These are phyloP conservation scores for Blastobotrys terrestris DNA, from an alignment of 805 yeast genomes.

Conservation along the genomic window DNA sequence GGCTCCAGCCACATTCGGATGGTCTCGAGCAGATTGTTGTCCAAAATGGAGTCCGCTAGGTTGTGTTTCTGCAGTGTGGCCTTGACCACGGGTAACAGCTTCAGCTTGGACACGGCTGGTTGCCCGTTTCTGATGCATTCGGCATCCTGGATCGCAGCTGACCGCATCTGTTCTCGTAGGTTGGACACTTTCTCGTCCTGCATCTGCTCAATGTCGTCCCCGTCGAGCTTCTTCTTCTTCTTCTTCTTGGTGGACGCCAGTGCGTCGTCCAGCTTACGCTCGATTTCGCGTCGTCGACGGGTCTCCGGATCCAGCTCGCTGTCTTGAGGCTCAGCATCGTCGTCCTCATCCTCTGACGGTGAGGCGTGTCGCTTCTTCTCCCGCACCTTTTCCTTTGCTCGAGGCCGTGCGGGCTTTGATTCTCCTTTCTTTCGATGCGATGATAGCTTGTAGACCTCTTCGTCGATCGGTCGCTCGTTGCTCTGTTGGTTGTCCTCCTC, in stretches of 20 bases:
- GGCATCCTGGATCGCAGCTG: constrained; percentile 49
- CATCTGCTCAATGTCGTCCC: constrained; percentile 90
- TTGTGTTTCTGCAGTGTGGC: constrained; percentile 72
- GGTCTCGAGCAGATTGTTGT: constrained; percentile 87
- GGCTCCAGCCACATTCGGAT: constrained; percentile 98
- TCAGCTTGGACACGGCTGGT: constrained; percentile 73
- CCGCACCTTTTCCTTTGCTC: constrained; percentile 16
- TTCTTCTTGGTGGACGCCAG: constrained; percentile 51
- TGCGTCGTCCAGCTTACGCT: constrained; percentile 73
- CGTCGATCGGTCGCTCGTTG: constrained; percentile 30
- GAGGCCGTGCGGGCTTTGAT: constrained; percentile 12
- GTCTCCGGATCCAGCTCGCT: constrained; percentile 30
- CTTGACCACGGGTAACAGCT: constrained; percentile 72
- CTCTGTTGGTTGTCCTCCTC: constrained; percentile 31
- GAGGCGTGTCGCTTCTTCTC: constrained; percentile 11
- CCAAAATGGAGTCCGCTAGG: constrained; percentile 86
- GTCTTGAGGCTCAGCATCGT: constrained; percentile 19
- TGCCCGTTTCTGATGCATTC: constrained; percentile 52
- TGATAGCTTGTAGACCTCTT: constrained; percentile 33
- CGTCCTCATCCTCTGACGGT: constrained; percentile 16
- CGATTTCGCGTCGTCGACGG: constrained; percentile 67
- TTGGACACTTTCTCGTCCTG: constrained; percentile 84
- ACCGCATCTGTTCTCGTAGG: constrained; percentile 83
- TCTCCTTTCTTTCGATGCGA: constrained; percentile 29
- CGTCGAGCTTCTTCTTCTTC: constrained; percentile 59